Evolutionary conservation across 306 rosid genomes (phyloP).

Genomic region (Quillaja saponaria): DNA sequence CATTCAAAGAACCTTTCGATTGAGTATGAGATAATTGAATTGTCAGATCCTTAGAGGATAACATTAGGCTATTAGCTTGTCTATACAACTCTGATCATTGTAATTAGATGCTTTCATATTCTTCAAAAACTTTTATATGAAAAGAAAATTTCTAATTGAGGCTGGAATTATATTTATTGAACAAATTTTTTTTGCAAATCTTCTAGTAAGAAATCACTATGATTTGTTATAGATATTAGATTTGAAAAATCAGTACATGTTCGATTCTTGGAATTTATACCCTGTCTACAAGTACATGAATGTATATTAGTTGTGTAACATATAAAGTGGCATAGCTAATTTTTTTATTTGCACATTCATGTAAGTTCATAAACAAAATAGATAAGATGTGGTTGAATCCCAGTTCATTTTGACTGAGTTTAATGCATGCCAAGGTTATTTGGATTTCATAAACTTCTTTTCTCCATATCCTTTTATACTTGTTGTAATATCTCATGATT

Average conservation of each 20-base stretch:
- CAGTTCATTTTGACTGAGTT: slow-evolving; percentile 6
- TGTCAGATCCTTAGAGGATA: too few relatives aligned
- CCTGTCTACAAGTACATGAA: slow-evolving; percentile 14
- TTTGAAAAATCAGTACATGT: slow-evolving; percentile 15
- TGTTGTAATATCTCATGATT: slow-evolving; percentile 5
- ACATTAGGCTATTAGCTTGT: too few relatives aligned
- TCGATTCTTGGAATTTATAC: slow-evolving; percentile 15
- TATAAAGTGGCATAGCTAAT: slow-evolving; percentile 2
- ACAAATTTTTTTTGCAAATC: too few relatives aligned
- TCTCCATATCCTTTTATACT: not conserved
- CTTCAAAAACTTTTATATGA: too few relatives aligned
- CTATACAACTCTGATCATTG: too few relatives aligned
- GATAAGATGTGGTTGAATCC: slow-evolving; percentile 14
- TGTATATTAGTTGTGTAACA: slow-evolving; percentile 4
- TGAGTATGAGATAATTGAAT: too few relatives aligned
- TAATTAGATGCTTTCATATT: too few relatives aligned
- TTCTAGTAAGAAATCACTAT: too few relatives aligned
- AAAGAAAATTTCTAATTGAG: too few relatives aligned
- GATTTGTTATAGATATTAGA: not conserved
- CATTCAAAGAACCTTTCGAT: too few relatives aligned
- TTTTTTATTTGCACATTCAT: not conserved
- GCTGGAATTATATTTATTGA: too few relatives aligned
- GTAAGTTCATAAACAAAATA: not conserved
- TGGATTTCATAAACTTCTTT: too few relatives aligned
- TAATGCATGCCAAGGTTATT: not conserved